A percentile compares a stretch with the other conserved stretches of the same genome.
Conservation (phyloP, 1,284 basidiomycete species). For the Marasmius fiardii region DNA sequence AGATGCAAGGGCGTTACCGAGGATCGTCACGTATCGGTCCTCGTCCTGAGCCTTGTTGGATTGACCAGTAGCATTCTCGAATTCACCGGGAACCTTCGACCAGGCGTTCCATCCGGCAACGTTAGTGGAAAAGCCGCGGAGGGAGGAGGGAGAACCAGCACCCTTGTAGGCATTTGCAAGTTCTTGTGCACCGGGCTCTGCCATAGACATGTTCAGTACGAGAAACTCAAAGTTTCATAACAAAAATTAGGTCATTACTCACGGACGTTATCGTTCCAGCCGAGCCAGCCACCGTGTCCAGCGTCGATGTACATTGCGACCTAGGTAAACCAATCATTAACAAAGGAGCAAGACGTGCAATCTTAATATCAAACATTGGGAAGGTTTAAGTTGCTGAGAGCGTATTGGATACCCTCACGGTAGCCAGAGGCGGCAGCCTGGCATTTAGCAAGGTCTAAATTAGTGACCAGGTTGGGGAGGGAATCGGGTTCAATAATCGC, state of each 20-base stretch:
- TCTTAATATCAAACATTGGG: constrained; percentile 23
- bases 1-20: constrained; percentile 5
- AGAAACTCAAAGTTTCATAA: constrained; percentile 33
- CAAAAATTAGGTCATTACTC: neutral
- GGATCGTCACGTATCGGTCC: constrained; percentile 2
- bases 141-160: constrained; percentile 31
- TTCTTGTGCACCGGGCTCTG: constrained; percentile 35
- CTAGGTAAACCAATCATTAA: neutral
- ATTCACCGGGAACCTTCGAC: constrained; percentile 10
- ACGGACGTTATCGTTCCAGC: constrained; percentile 13
- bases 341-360: neutral
- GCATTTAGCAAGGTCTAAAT: constrained; percentile 39
- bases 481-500: constrained; percentile 44
- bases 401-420: constrained; percentile 34
- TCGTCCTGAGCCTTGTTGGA: constrained; percentile 12
- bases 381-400: constrained; percentile 33
- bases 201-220: no score
- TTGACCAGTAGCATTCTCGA: constrained; percentile 9
- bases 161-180: constrained; percentile 33
- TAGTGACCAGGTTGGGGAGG: constrained; percentile 38
- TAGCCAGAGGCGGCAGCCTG: constrained; percentile 4
- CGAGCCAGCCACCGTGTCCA: constrained; percentile 44
- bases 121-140: constrained; percentile 33
- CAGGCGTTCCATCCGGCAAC: constrained; percentile 11
- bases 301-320: constrained; percentile 39